A percentile compares a stretch with the other conserved stretches of the same genome.
Conservation (phyloP, 768 basidiomycete genomes). For the Solioccasus polychromus region DNA sequence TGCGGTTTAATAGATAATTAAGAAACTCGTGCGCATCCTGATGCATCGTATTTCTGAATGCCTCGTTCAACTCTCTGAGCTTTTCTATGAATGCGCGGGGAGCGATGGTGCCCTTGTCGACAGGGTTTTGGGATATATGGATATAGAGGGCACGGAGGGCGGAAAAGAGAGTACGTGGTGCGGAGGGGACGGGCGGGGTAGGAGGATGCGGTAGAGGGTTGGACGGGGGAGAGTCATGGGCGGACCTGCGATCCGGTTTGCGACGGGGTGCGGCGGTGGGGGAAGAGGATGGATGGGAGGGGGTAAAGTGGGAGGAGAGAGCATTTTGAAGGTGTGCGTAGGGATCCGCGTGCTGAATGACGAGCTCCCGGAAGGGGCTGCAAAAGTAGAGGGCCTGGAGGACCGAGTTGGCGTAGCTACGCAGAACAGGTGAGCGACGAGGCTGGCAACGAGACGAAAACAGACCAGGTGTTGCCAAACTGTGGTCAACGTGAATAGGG, state of each 20-base stretch:
- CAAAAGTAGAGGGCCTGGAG: conserved; percentile 97
- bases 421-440: conserved; percentile 4
- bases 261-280: conserved; percentile 40
- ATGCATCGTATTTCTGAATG: conserved; percentile 88
- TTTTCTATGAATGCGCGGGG: conserved; percentile 93
- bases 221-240: conserved; percentile 32
- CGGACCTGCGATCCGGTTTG: conserved; percentile 55
- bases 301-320: conserved; percentile 22
- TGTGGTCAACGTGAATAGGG: conserved; percentile 30
- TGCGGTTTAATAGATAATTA: conserved; percentile 88
- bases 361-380: conserved; percentile 85
- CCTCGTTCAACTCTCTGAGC: conserved; percentile 87
- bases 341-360: conserved; percentile 65
- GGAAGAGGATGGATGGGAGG: conserved; percentile 24
- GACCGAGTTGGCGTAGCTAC: conserved; percentile 97
- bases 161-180: conserved; percentile 79
- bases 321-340: conserved; percentile 39
- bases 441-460: conserved; percentile 15
- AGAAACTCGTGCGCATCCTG: conserved; percentile 99
- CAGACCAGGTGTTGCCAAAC: conserved; percentile 97
- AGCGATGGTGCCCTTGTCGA: conserved; percentile 79
- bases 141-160: conserved; percentile 91
- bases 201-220: conserved; percentile 30
- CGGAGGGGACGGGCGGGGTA: conserved; percentile 47
- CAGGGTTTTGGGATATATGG: conserved; percentile 75